A percentile compares a stretch with the other conserved stretches of the same genome.
Evolutionary conservation across 179 eudicot genomes (phyloP).

Genomic region (Silene coronaria): DNA sequence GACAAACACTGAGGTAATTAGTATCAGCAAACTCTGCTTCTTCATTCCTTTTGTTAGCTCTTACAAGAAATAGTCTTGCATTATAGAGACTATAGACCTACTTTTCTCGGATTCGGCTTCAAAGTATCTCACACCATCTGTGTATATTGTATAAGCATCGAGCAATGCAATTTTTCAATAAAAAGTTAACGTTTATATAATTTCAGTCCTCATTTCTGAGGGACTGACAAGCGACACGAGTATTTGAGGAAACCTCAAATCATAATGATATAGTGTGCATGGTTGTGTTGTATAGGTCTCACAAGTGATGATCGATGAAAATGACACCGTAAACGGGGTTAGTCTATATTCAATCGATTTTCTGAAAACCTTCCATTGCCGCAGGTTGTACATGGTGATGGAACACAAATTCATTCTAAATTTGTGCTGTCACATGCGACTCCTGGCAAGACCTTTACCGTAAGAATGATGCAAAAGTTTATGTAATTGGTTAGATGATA

Average conservation of each 20-base stretch:
- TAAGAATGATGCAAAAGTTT: neutral
- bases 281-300: slow-evolving; percentile 39
- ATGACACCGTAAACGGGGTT: slow-evolving; percentile 58
- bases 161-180: neutral
- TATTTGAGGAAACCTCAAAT: neutral
- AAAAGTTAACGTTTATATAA: neutral
- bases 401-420: slow-evolving; percentile 51
- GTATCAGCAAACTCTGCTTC: neutral
- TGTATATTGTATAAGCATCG: neutral
- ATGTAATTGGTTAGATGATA: neutral
- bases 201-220: neutral
- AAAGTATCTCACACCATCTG: neutral
- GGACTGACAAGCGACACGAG: neutral
- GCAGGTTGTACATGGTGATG: slow-evolving; percentile 68
- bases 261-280: neutral
- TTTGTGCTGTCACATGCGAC: slow-evolving; percentile 76
- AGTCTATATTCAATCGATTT: slow-evolving; percentile 8
- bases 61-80: neutral
- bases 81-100: neutral
- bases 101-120: neutral
- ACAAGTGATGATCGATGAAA: slow-evolving; percentile 43
- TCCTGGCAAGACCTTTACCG: slow-evolving; percentile 56
- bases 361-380: neutral
- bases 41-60: neutral
- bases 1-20: slow-evolving; percentile 50